phyloP scores from a whole-genome alignment of 2,329 filamentous ascomycete species.

The Paecilomyces formosus region DNA sequence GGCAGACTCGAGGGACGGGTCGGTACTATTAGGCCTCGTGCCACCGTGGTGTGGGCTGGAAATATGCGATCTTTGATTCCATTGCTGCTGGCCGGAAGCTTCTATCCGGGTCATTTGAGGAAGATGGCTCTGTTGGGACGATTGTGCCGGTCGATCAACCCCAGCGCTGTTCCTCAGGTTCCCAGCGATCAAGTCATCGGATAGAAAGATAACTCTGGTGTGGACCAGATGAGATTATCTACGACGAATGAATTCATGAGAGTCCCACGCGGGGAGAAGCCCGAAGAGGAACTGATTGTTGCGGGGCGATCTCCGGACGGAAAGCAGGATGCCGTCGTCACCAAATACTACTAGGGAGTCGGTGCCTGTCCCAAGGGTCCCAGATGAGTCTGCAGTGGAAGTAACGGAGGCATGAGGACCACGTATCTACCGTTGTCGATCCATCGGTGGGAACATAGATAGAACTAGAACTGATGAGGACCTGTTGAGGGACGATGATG shows the following conservation, averaged over 20 bases:
- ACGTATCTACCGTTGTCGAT: neutral
- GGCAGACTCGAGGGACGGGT: neutral
- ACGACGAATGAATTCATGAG: neutral
- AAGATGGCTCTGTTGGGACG: neutral
- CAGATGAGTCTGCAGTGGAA: neutral
- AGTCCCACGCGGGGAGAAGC: neutral
- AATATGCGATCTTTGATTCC: neutral
- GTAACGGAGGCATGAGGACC: neutral
- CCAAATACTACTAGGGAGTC: neutral
- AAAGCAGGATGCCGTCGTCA: neutral
- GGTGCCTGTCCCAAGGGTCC: no score
- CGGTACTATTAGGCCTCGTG: neutral
- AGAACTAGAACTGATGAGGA: neutral
- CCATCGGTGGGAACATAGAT: neutral
- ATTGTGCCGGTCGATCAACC: neutral
- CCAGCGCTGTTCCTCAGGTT: neutral
- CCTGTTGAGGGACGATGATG: neutral
- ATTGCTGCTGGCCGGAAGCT: neutral
- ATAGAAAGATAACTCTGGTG: neutral
- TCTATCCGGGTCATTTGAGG: neutral
- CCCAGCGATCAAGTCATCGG: neutral
- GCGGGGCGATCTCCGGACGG: neutral
- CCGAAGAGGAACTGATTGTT: neutral
- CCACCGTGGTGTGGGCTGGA: neutral
- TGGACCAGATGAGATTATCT: neutral